These are phyloP conservation scores for Trichoderma atroviride DNA, from an alignment of 2,329 filamentous ascomycete species.

Conservation along the genomic window DNA sequence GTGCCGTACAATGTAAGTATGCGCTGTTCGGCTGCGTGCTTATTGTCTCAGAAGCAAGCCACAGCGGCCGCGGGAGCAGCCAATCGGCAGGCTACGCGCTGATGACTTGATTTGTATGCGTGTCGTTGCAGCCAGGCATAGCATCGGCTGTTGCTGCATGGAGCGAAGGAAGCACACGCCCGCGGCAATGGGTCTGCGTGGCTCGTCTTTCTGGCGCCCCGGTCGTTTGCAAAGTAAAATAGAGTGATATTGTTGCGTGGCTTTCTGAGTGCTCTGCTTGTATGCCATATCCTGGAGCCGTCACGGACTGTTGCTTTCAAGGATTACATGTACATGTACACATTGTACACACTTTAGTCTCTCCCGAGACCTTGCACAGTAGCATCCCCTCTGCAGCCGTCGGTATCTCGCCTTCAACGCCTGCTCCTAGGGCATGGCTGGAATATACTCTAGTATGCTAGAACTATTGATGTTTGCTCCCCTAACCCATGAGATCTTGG, in stretches of 20 bases:
- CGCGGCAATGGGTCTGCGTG: not conserved
- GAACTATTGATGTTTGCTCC: not conserved
- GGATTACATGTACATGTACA: not conserved
- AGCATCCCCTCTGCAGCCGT: not conserved
- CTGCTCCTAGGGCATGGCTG: not conserved
- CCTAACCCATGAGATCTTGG: conserved; percentile 18
- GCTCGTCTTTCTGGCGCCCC: not conserved
- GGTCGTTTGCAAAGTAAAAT: not conserved
- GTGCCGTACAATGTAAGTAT: no score
- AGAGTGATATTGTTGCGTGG: not conserved
- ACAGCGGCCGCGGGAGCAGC: not conserved
- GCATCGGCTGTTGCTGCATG: conserved; percentile 1
- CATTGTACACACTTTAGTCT: not conserved
- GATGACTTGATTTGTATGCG: conserved; percentile 15
- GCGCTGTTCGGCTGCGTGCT: not conserved
- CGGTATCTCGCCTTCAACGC: not conserved
- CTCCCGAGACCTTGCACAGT: not conserved
- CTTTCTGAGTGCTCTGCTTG: not conserved
- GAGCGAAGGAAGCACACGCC: not conserved
- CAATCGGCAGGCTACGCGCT: conserved; percentile 12
- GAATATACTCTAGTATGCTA: not conserved
- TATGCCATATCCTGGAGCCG: not conserved
- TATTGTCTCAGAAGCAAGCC: not conserved
- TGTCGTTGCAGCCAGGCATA: conserved; percentile 7
- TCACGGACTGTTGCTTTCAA: not conserved